Evolutionary conservation across 169 alveolate species (phyloP).

Genomic region (Eimeria sp.): DNA sequence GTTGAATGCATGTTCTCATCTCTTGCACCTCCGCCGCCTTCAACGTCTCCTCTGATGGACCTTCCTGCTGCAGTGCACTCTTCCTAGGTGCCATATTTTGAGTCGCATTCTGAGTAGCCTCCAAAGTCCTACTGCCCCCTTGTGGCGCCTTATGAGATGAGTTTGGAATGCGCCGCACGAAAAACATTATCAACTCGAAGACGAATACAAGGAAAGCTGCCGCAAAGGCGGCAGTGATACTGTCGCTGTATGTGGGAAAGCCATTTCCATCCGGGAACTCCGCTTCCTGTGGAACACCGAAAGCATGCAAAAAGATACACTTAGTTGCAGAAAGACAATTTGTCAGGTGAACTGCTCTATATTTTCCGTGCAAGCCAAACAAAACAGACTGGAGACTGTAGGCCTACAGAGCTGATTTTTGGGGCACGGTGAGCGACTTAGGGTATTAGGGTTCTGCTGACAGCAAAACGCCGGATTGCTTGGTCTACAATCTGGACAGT

Average conservation of each 20-base stretch:
- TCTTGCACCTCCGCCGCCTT: neutral
- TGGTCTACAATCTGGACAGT: constrained; percentile 12
- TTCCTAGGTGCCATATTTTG: neutral
- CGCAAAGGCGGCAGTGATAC: neutral
- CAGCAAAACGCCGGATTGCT: constrained; percentile 32
- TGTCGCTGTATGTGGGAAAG: neutral
- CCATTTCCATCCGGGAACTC: neutral
- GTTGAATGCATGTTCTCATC: neutral
- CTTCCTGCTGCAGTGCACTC: neutral
- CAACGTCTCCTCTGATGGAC: neutral
- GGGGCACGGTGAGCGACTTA: neutral
- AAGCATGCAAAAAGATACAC: neutral
- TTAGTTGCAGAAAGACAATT: neutral
- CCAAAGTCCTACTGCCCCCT: neutral
- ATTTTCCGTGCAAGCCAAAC: neutral
- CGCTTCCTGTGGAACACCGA: neutral
- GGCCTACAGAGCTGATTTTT: neutral
- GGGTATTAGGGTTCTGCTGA: neutral
- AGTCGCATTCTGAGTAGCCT: neutral
- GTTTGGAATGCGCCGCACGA: neutral
- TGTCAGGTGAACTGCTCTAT: neutral
- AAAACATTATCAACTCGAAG: neutral
- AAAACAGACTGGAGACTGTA: neutral
- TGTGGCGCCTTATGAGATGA: neutral
- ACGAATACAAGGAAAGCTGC: neutral